These are phyloP conservation scores for Neoboletus magnificus DNA, from an alignment of 768 basidiomycete genomes.

Conservation along the genomic window DNA sequence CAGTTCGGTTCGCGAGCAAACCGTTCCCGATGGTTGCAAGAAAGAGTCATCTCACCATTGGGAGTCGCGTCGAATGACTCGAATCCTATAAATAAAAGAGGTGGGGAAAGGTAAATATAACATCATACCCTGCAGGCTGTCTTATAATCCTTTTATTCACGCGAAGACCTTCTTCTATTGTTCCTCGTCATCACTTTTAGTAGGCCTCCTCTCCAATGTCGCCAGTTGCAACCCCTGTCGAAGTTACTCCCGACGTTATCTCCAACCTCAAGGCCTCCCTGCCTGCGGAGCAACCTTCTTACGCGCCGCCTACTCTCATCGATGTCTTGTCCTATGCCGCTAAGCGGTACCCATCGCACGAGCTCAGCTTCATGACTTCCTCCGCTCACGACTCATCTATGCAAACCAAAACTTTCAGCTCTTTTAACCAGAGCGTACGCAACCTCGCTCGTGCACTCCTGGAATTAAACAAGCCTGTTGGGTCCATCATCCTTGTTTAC, in stretches of 20 bases:
- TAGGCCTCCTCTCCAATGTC: conserved; percentile 3
- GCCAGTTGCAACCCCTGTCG: conserved; percentile 3
- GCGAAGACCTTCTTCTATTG: background rate
- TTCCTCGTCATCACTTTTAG: background rate
- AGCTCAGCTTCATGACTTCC: conserved; percentile 24
- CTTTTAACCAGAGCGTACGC: conserved; percentile 12
- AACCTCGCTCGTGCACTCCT: conserved; percentile 10
- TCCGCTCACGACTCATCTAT: conserved; percentile 25
- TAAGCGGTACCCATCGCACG: conserved; percentile 19
- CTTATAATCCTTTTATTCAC: background rate
- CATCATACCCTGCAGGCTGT: background rate
- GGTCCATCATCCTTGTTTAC: conserved; percentile 25
- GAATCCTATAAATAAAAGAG: conserved; percentile 11
- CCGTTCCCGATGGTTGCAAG: background rate
- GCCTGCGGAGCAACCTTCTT: background rate
- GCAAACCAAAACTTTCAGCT: conserved; percentile 15
- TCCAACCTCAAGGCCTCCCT: conserved; percentile 6
- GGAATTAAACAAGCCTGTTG: conserved; percentile 16
- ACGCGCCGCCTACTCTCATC: conserved; percentile 22
- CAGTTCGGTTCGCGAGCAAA: background rate
- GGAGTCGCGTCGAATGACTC: background rate
- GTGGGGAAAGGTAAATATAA: background rate
- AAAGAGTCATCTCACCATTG: background rate
- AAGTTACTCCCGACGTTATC: background rate
- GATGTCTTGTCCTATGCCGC: conserved; percentile 19